Evolutionary conservation across 2,329 filamentous ascomycete species (phyloP), one percentile per base, ranked within the genome.

Genomic region (Curvularia verruculosa): DNA sequence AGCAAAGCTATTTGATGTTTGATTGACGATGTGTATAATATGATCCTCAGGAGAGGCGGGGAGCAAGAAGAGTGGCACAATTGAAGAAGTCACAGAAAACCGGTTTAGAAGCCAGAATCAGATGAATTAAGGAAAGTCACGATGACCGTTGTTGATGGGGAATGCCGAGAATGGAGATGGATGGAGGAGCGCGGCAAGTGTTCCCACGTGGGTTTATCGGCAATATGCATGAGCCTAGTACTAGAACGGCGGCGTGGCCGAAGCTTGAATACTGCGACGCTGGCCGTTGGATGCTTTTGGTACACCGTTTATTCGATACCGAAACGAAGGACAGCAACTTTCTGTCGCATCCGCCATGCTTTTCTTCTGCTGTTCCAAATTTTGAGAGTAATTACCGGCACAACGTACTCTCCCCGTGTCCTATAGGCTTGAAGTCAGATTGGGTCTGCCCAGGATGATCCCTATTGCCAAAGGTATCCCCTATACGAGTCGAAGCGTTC

Each of bases 181-280:
- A 52, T 29, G 54, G 28, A 26, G 28, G 23, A 21, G 31, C 44
- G 29, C 54, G 44, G 49, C 54, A 54, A 40, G 49, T 39, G 19
- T 19, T 54, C 34, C 54, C 39, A 36, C 24, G n/a, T 40, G 39
- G 37, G 44, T 34, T 24, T 24, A 23, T 54, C 54, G 54, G 54
- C 54, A n/a, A 57, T 18, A 28, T 57, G 54, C 54, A 57, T 57
- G 15, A 24, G 18, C 26, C 50, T 54, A 57, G 40, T 19, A 24
- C 24, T 0, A 13, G n/a, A 15, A 10, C 2, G 39, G 40, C 31
- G 19, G 39, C 24, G 26, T 43, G 31, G 18, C 31, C 19, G 24
- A 12, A 3, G 10, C 3, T 48, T 10, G 24, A 40, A 52, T 34
- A 52, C 34, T 34, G 26, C 13, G 9, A 34, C 23, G 21, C n/a